Conservation (phyloP, 2,329 filamentous ascomycete species). For the Cryphonectria radicalis region DNA sequence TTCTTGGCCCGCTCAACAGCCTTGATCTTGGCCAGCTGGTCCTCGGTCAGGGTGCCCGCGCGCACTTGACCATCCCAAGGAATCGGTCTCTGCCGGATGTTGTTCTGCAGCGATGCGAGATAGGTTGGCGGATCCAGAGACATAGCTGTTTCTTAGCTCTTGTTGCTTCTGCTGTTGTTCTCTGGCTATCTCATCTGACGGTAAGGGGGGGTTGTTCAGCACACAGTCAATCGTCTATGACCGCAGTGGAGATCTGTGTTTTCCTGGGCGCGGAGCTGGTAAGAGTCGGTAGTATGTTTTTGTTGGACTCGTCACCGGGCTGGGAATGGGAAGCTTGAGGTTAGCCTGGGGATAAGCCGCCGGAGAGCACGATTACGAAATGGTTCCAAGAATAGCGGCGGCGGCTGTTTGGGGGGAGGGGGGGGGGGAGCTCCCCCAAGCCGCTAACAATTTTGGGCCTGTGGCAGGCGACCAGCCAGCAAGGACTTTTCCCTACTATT, state of each 20-base stretch:
- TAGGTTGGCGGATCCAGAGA: slow-evolving; percentile 92
- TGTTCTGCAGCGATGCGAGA: slow-evolving; percentile 84
- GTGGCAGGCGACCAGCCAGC: background rate
- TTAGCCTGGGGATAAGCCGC: background rate
- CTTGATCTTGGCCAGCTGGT: slow-evolving; percentile 93
- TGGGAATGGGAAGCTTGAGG: slow-evolving; percentile 1
- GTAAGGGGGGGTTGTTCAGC: background rate
- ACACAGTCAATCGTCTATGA: background rate
- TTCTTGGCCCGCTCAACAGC: slow-evolving; percentile 95
- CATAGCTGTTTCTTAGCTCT: slow-evolving; percentile 56
- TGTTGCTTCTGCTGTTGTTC: background rate
- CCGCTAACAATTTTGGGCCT: slow-evolving; percentile 19
- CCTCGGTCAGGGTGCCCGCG: slow-evolving; percentile 90
- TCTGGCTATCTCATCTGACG: background rate
- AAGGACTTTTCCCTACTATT: background rate
- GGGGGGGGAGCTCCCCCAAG: background rate
- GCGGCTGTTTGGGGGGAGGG: background rate
- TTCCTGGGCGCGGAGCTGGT: background rate
- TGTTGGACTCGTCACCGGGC: background rate
- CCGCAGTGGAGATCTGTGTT: background rate
- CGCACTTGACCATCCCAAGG: slow-evolving; percentile 97
- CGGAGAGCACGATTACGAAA: slow-evolving; percentile 24
- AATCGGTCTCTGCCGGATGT: slow-evolving; percentile 93
- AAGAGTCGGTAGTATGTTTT: background rate
- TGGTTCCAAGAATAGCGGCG: slow-evolving; percentile 19